Percentiles rank a stretch among this genome's conserved stretches.
Conservation (phyloP, 345 rosid genomes). For the Euclidium syriacum region DNA sequence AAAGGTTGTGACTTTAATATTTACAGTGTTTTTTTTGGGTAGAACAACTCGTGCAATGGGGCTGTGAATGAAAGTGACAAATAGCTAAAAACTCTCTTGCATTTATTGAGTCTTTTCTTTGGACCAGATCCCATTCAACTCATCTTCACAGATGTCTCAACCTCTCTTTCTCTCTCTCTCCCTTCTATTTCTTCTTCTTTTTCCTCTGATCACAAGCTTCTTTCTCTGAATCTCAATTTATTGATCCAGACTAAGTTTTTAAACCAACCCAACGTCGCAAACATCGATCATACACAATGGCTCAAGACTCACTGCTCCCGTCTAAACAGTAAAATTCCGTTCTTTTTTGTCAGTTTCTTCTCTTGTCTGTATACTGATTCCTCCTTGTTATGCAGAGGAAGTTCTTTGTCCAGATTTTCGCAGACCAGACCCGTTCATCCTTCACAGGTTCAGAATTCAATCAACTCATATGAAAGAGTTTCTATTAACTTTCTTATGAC, state of each 20-base stretch:
- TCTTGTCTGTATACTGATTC: constrained; percentile 1
- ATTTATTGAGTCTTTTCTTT: constrained; percentile 29
- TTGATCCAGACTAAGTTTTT: constrained; percentile 5
- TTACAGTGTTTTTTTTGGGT: constrained; percentile 15
- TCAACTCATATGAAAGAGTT: background rate
- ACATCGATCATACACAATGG: constrained; percentile 22
- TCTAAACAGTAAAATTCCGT: constrained; percentile 21
- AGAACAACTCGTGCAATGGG: constrained; percentile 32
- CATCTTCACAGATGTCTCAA: constrained; percentile 27
- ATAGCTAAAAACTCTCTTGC: constrained; percentile 30
- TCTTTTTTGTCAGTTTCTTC: background rate
- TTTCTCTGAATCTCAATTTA: constrained; percentile 12
- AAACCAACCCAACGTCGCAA: constrained; percentile 15
- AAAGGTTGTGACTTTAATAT: constrained; percentile 15
- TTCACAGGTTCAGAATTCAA: constrained; percentile 17
- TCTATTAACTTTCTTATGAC: constrained; percentile 6
- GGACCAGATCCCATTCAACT: constrained; percentile 33
- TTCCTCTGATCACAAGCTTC: constrained; percentile 5
- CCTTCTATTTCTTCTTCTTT: background rate
- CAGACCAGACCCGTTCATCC: constrained; percentile 3
- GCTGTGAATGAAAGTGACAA: constrained; percentile 35
- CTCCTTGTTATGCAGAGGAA: constrained; percentile 14
- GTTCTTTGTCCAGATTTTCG: constrained; percentile 22
- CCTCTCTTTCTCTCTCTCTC: constrained; percentile 15
- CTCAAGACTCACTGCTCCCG: constrained; percentile 21